Base-by-base conservation (phyloP, 441 rosid genomes). In the Erodium texanum region DNA sequence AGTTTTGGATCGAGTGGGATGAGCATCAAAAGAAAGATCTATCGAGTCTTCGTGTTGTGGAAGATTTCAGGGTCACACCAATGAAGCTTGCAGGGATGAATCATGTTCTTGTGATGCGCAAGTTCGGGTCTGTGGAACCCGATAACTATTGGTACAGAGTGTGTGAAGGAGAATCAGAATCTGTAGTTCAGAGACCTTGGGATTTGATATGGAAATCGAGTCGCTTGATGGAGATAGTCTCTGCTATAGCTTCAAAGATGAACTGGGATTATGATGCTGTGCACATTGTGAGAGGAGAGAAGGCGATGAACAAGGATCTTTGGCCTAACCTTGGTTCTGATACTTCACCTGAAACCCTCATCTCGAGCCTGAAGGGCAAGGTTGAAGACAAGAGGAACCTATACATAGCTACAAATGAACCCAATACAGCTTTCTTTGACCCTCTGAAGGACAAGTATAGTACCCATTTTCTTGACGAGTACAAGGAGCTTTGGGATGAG, bases 101-200 rank as follows among this genome's bases (percentile, higher is more conserved):
- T 78, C 88, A 88, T 79, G 79, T 88, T 4, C 68, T 92, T 62
- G 73, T 92, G 69, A 86, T 88, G 99, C 86, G 98, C 79, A 93
- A 92, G 76, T 94, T 92, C 56, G 96, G 89, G 75, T 82, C 84
- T 8, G 92, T 86, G 3, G 98, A 89, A 75, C 99, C 99, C 0
- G 97, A 94, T 54, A 91, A 94, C 73, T 92, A 92, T 70, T 94
- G 97, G 98, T 94, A 91, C 72, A 78, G 96, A 75, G 97, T 94
- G 23, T 91, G 97, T 34, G 99, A 94, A 80, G 99, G 99, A 68
- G 82, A 84, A 74, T 89, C 92, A 3, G 83, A 95, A 0, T 89
- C 88, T 73, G 82, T 81, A 68, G 73, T 94, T 7, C 85, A 87
- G 48, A 82, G 99, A 83, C 99, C 97, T 1, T 94, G 97, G 97